Percentiles rank a stretch among this genome's conserved stretches.
These are phyloP conservation scores for Magnusiomyces fungicola DNA, from an alignment of 1,139 yeast genomes.

Conservation along the genomic window DNA sequence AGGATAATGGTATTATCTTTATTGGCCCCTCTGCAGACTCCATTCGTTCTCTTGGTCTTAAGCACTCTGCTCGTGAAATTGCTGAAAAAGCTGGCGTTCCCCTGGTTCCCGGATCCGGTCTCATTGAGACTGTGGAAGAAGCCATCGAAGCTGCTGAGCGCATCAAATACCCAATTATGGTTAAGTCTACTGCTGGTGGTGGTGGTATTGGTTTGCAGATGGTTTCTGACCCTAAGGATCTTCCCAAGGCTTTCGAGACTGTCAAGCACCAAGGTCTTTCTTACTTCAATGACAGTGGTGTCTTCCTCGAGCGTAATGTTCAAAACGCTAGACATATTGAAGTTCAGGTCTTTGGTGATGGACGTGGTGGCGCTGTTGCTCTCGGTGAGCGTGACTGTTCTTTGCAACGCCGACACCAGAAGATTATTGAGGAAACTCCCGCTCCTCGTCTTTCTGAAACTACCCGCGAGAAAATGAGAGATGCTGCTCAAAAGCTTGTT, in stretches of 20 bases:
- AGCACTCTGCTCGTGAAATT: conserved; percentile 92
- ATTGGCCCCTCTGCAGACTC: conserved; percentile 96
- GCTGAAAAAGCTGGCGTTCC: conserved; percentile 89
- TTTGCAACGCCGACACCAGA: conserved; percentile 92
- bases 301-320: conserved; percentile 86
- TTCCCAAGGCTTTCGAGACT: conserved; percentile 75
- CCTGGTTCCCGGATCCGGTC: conserved; percentile 88
- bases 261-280: conserved; percentile 91
- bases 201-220: conserved; percentile 97
- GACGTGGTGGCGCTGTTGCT: conserved; percentile 84
- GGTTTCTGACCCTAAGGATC: conserved; percentile 73
- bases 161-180: conserved; percentile 88
- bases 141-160: conserved; percentile 71
- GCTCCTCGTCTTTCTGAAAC: conserved; percentile 85
- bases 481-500: conserved; percentile 78
- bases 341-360: conserved; percentile 94
- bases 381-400: conserved; percentile 97
- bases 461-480: conserved; percentile 67
- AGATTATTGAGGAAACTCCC: conserved; percentile 94
- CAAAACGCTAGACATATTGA: conserved; percentile 95
- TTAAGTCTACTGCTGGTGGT: conserved; percentile 97
- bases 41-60: conserved; percentile 80
- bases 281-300: conserved; percentile 92
- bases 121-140: conserved; percentile 60
- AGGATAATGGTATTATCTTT: conserved; percentile 72